A percentile compares a stretch with the other conserved stretches of the same genome.
Evolutionary conservation across 352 stramenopile species (phyloP).

Genomic region (Nothophytophthora sp.): DNA sequence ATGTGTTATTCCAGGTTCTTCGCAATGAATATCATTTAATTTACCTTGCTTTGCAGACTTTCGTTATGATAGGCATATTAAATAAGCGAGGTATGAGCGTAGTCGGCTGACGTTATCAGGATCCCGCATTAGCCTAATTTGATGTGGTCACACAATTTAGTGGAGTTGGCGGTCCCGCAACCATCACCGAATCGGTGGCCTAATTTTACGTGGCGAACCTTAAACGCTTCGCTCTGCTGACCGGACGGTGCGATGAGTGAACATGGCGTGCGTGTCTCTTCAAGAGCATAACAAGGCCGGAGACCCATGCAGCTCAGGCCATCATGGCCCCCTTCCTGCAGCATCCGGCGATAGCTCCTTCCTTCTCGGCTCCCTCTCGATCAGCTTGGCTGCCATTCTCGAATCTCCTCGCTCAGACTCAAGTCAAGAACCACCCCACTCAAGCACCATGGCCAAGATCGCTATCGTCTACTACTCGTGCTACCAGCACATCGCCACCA

Average conservation of each 20-base stretch:
- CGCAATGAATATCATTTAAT: background rate
- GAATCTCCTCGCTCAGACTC: constrained; percentile 11
- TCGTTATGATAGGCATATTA: background rate
- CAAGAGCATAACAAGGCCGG: constrained; percentile 5
- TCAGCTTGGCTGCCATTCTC: constrained; percentile 2
- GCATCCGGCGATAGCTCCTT: background rate
- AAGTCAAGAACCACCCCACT: background rate
- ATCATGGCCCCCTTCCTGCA: background rate
- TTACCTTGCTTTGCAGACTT: background rate
- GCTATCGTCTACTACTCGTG: constrained; percentile 15
- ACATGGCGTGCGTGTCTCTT: constrained; percentile 11
- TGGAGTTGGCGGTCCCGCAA: too few species aligned
- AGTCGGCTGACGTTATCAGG: background rate
- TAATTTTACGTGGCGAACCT: constrained; percentile 11
- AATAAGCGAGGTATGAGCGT: background rate
- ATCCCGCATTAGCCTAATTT: too few species aligned
- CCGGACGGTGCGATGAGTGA: too few species aligned
- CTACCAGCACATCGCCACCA: constrained; percentile 16
- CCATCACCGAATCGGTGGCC: too few species aligned
- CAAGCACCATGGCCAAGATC: constrained; percentile 17
- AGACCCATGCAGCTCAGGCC: background rate
- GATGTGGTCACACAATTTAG: too few species aligned
- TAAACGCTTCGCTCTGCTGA: too few species aligned
- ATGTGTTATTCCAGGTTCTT: background rate
- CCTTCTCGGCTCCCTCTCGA: background rate